These are phyloP conservation scores for Rubroboletus pulcherrimus DNA, from an alignment of 768 basidiomycete species.

Conservation along the genomic window DNA sequence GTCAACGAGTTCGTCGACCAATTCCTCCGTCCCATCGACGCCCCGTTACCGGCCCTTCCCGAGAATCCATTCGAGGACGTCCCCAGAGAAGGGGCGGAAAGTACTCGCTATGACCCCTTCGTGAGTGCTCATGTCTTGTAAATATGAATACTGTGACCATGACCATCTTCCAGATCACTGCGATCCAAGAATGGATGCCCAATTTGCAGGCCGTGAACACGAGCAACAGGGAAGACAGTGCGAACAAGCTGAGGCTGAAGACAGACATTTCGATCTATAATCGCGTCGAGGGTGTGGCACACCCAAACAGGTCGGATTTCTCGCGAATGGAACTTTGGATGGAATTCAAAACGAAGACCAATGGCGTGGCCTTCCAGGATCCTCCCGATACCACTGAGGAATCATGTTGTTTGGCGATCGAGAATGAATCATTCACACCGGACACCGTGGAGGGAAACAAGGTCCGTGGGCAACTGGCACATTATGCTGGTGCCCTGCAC, in stretches of 20 bases:
- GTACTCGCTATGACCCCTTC: too few species aligned
- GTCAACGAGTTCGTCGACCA: neutral
- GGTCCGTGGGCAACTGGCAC: slow-evolving; percentile 20
- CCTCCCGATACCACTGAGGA: neutral
- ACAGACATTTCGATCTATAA: neutral
- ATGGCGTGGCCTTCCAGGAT: too few species aligned
- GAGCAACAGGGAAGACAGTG: neutral
- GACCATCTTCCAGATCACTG: neutral
- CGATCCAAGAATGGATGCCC: neutral
- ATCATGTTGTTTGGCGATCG: neutral
- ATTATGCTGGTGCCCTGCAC: slow-evolving; percentile 22
- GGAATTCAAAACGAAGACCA: too few species aligned
- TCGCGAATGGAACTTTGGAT: slow-evolving; percentile 2
- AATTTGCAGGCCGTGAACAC: neutral
- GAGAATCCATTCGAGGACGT: too few species aligned
- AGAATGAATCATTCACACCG: neutral
- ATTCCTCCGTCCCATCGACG: too few species aligned
- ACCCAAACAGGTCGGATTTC: neutral
- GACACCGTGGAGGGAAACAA: neutral
- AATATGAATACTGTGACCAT: too few species aligned
- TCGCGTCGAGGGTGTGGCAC: neutral
- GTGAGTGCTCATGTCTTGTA: too few species aligned
- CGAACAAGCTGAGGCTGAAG: neutral
- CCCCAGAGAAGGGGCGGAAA: too few species aligned
- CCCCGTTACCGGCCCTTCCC: too few species aligned